Percentiles rank a stretch among this genome's conserved stretches.
Conservation (phyloP, 2,329 filamentous ascomycete species). For the Aspergillus alliaceus region DNA sequence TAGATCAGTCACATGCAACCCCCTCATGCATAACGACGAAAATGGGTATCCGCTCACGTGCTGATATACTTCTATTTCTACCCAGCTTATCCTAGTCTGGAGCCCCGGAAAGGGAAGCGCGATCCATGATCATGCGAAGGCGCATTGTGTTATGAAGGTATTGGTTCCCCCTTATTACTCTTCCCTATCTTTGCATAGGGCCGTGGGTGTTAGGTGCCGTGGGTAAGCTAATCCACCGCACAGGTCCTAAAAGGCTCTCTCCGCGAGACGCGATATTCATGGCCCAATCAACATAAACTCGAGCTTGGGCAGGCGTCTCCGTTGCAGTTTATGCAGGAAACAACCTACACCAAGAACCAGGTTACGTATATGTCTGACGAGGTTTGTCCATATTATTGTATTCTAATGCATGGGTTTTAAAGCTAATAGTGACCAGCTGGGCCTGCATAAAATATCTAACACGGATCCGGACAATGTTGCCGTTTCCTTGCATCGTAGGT, state of each 20-base stretch:
- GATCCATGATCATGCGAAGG: slow-evolving; percentile 86
- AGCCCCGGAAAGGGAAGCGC: slow-evolving; percentile 77
- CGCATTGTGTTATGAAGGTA: slow-evolving; percentile 86
- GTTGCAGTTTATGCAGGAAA: slow-evolving; percentile 66
- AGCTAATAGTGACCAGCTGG: no score
- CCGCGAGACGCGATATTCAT: slow-evolving; percentile 78
- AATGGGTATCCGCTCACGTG: background rate
- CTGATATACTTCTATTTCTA: slow-evolving; percentile 5
- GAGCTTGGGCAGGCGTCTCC: slow-evolving; percentile 52
- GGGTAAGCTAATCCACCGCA: background rate
- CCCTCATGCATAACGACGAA: background rate
- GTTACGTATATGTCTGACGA: slow-evolving; percentile 90
- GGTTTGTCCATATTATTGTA: slow-evolving; percentile 27
- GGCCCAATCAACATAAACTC: slow-evolving; percentile 56
- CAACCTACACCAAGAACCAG: slow-evolving; percentile 66
- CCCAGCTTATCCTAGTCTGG: slow-evolving; percentile 86
- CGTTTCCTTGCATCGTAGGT: slow-evolving; percentile 75
- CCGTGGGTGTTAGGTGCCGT: no score
- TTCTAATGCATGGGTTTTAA: slow-evolving; percentile 30
- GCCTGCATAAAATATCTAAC: slow-evolving; percentile 81
- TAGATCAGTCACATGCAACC: background rate
- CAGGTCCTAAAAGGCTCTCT: slow-evolving; percentile 73
- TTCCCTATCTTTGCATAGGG: no score
- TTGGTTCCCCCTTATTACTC: background rate
- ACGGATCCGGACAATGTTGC: slow-evolving; percentile 69